These are phyloP conservation scores for Boletus rufocinnamomeus DNA, from an alignment of 768 basidiomycete species.

Conservation along the genomic window DNA sequence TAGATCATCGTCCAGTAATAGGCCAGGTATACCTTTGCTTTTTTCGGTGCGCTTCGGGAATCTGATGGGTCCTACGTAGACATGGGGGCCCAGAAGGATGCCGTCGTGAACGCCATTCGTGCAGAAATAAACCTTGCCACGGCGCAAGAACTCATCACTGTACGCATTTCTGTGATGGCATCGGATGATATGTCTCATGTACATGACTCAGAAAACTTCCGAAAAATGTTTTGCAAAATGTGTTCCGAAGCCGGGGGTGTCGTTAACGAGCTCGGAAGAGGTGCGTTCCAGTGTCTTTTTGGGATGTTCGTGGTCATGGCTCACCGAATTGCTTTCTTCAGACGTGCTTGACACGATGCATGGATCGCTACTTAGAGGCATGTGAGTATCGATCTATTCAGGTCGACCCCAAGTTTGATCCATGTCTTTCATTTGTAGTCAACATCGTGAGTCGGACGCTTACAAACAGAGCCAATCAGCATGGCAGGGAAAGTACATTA, in stretches of 20 bases:
- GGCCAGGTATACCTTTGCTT: conserved; percentile 25
- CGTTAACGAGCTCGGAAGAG: conserved; percentile 72
- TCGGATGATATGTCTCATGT: background rate
- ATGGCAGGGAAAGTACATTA: conserved; percentile 23
- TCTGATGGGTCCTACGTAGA: conserved; percentile 30
- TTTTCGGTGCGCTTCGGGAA: background rate
- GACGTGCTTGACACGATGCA: conserved; percentile 75
- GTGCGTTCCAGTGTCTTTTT: conserved; percentile 37
- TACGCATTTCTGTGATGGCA: conserved; percentile 29
- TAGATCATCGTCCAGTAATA: conserved; percentile 37
- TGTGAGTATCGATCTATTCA: conserved; percentile 51
- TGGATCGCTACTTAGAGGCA: conserved; percentile 83
- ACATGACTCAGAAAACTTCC: conserved; percentile 60
- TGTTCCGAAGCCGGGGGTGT: conserved; percentile 70
- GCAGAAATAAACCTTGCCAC: conserved; percentile 72
- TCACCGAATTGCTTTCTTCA: conserved; percentile 28
- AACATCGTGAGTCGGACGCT: conserved; percentile 77
- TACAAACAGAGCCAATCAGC: conserved; percentile 48
- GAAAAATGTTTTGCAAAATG: conserved; percentile 81
- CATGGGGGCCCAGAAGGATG: conserved; percentile 41
- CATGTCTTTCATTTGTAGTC: conserved; percentile 45
- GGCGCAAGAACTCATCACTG: conserved; percentile 82
- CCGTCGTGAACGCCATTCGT: conserved; percentile 61
- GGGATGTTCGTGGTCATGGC: background rate
- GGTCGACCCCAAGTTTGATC: conserved; percentile 3